Conservation (phyloP, 176 grass and related monocot species). For the Oryza coarctata region DNA sequence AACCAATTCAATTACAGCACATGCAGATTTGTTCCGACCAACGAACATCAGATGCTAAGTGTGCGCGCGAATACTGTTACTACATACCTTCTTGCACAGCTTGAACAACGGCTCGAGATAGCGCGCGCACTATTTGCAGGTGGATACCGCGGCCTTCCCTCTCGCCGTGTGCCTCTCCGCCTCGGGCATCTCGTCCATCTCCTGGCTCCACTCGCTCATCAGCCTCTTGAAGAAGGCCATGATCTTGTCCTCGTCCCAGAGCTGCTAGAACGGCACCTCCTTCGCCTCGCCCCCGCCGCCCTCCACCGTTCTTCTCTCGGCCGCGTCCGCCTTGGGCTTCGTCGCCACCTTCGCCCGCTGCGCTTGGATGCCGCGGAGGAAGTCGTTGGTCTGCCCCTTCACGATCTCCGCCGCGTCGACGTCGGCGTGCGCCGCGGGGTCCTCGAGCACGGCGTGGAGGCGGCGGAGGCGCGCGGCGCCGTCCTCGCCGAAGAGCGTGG, state of each 20-base stretch:
- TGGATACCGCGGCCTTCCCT: slow-evolving; percentile 69
- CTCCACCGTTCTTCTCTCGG: neutral
- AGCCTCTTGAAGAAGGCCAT: slow-evolving; percentile 70
- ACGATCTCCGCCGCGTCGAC: slow-evolving; percentile 59
- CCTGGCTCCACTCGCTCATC: slow-evolving; percentile 64
- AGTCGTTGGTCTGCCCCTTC: slow-evolving; percentile 86
- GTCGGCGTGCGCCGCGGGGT: slow-evolving; percentile 36
- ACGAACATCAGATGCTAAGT: neutral
- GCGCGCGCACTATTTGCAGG: slow-evolving; percentile 73
- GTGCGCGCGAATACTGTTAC: neutral
- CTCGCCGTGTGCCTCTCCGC: slow-evolving; percentile 61
- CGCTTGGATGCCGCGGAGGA: slow-evolving; percentile 71
- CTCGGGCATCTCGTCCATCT: slow-evolving; percentile 68
- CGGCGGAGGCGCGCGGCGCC: slow-evolving; percentile 46
- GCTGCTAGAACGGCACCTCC: slow-evolving; percentile 54
- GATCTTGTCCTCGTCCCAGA: slow-evolving; percentile 79
- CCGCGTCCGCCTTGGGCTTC: slow-evolving; percentile 37
- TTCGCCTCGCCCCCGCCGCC: slow-evolving; percentile 22
- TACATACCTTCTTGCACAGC: slow-evolving; percentile 66
- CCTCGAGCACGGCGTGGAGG: slow-evolving; percentile 50
- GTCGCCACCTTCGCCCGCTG: slow-evolving; percentile 30
- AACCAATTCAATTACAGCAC: neutral
- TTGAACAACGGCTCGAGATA: slow-evolving; percentile 77
- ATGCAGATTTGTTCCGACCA: neutral
- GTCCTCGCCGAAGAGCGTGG: slow-evolving; percentile 77